Percentiles rank a stretch among this genome's conserved stretches.
Conservation (phyloP, 805 yeast genomes). For the Suhomyces prunicola region DNA sequence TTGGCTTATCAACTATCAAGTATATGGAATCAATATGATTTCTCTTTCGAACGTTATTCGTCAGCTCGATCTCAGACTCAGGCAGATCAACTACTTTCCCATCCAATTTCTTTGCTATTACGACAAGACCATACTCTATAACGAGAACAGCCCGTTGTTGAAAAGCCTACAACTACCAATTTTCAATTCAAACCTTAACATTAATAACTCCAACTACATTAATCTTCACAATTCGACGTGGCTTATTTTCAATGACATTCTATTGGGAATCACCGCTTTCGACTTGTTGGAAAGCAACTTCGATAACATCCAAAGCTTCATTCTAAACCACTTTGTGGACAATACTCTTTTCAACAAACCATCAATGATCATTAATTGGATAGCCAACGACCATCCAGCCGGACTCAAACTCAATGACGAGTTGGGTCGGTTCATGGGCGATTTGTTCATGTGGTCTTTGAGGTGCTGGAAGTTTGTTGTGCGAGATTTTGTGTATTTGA, state of each 20-base stretch:
- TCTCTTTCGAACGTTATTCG: slow-evolving; percentile 61
- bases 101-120: slow-evolving; percentile 64
- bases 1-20: slow-evolving; percentile 24
- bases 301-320: slow-evolving; percentile 14
- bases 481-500: slow-evolving; percentile 7
- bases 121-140: slow-evolving; percentile 26
- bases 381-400: slow-evolving; percentile 80
- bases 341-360: slow-evolving; percentile 45
- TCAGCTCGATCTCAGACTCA: slow-evolving; percentile 75
- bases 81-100: slow-evolving; percentile 77
- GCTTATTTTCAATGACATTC: slow-evolving; percentile 79
- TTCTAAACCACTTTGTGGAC: slow-evolving; percentile 33
- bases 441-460: slow-evolving; percentile 80
- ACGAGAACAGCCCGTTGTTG: slow-evolving; percentile 33
- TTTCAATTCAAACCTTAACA: slow-evolving; percentile 34
- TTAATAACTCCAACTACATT: slow-evolving; percentile 56
- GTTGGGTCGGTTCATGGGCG: slow-evolving; percentile 81
- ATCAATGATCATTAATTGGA: slow-evolving; percentile 56
- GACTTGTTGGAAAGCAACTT: slow-evolving; percentile 39
- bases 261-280: slow-evolving; percentile 65
- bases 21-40: slow-evolving; percentile 24
- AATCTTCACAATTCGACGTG: slow-evolving; percentile 83
- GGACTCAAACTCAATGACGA: slow-evolving; percentile 91
- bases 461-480: slow-evolving; percentile 51
- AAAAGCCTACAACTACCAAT: slow-evolving; percentile 41